phyloP scores from a whole-genome alignment of 371 early-diverging fungal genomes.

The Haplosporangium sp. region DNA sequence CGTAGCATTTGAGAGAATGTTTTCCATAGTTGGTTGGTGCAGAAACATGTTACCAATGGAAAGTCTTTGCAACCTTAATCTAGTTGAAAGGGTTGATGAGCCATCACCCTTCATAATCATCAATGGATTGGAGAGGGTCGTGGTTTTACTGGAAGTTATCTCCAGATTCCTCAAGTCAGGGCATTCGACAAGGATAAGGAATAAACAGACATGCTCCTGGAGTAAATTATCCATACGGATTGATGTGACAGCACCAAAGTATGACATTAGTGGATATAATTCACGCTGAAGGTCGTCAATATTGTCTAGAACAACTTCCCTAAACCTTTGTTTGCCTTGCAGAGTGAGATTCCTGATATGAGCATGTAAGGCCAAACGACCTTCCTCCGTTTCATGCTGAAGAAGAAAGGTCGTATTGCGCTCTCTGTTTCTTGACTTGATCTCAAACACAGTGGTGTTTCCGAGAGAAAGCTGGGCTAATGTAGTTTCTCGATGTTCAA shows the following conservation, averaged over 20 bases:
- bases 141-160: not conserved
- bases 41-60: not conserved
- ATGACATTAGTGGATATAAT: not conserved
- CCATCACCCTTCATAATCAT: not conserved
- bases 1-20: not conserved
- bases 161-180: not conserved
- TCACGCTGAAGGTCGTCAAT: not conserved
- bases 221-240: not conserved
- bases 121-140: not conserved
- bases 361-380: not conserved
- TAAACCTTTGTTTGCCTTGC: conserved; percentile 1
- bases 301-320: not conserved
- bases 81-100: not conserved
- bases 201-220: not conserved
- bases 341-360: not conserved
- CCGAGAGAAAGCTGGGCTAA: not conserved
- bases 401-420: not conserved
- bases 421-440: not conserved
- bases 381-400: not conserved
- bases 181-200: not conserved
- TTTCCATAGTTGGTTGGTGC: not conserved
- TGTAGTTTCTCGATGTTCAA: not conserved
- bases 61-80: not conserved
- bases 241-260: not conserved
- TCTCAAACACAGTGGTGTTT: not conserved